phyloP scores from a whole-genome alignment of 2,329 filamentous ascomycete species.

The Aspergillus oerlinghausenensis region DNA sequence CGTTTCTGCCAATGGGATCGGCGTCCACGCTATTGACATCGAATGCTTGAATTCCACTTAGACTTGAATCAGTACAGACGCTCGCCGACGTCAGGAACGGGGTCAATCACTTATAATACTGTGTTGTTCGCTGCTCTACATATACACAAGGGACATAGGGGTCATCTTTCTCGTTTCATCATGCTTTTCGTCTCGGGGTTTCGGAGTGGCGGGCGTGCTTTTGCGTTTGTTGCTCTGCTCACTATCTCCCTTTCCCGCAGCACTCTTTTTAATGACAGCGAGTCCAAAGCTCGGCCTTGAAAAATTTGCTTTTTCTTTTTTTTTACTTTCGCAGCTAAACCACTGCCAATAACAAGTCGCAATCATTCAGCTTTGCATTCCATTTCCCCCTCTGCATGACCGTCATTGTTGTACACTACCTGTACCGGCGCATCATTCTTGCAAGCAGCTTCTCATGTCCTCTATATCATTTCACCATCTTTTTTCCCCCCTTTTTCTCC shows the following conservation, averaged over 20 bases:
- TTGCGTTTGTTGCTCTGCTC: slow-evolving; percentile 13
- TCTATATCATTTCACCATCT: slow-evolving; percentile 13
- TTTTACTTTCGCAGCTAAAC: slow-evolving; percentile 21
- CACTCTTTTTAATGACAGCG: slow-evolving; percentile 24
- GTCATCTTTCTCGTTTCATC: slow-evolving; percentile 21
- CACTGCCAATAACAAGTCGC: slow-evolving; percentile 15
- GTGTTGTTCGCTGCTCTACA: slow-evolving; percentile 33
- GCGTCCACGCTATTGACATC: slow-evolving; percentile 3
- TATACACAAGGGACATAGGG: slow-evolving; percentile 39
- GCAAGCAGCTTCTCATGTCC: slow-evolving; percentile 9
- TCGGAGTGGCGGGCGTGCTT: slow-evolving; percentile 26
- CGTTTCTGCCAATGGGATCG: neutral
- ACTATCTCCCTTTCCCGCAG: slow-evolving; percentile 17
- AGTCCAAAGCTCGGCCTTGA: slow-evolving; percentile 21
- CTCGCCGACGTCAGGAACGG: slow-evolving; percentile 13
- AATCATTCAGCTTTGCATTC: slow-evolving; percentile 18
- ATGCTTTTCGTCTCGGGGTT: slow-evolving; percentile 15
- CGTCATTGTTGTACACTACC: slow-evolving; percentile 31
- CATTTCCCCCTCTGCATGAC: slow-evolving; percentile 27
- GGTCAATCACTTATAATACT: slow-evolving; percentile 25
- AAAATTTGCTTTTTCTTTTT: slow-evolving; percentile 3
- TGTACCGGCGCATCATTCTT: slow-evolving; percentile 20
- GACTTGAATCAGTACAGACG: slow-evolving; percentile 4
- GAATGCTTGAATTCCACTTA: neutral
- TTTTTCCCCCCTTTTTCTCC: slow-evolving; percentile 11